phyloP scores from a whole-genome alignment of 805 yeast species.

The Saccharomycopsis fermentans region DNA sequence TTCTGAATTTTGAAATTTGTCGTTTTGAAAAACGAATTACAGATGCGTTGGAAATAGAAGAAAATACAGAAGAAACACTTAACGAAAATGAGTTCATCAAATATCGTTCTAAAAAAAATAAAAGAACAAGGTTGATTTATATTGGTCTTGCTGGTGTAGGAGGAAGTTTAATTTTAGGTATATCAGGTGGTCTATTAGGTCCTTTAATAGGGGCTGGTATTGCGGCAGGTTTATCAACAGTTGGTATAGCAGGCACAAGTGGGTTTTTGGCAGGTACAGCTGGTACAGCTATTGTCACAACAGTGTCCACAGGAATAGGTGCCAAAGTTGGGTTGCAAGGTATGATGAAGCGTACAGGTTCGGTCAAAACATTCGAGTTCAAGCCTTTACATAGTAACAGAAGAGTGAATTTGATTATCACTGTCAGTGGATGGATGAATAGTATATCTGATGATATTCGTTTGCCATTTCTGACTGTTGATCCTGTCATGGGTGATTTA shows the following conservation, averaged over 20 bases:
- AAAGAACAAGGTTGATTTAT: constrained; percentile 62
- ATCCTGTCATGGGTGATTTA: constrained; percentile 95
- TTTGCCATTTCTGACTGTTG: constrained; percentile 91
- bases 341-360: constrained; percentile 79
- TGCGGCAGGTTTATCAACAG: constrained; percentile 92
- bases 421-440: constrained; percentile 97
- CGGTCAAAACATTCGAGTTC: constrained; percentile 88
- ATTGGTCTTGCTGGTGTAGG: constrained; percentile 95
- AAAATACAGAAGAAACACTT: constrained; percentile 67
- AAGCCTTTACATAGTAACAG: constrained; percentile 86
- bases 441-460: constrained; percentile 93
- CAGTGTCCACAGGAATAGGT: constrained; percentile 85
- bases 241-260: constrained; percentile 89
- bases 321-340: constrained; percentile 81
- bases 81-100: constrained; percentile 62
- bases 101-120: constrained; percentile 55
- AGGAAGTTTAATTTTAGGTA: constrained; percentile 87
- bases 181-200: constrained; percentile 90
- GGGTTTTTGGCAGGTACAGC: constrained; percentile 94
- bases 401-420: constrained; percentile 74
- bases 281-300: constrained; percentile 88
- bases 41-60: constrained; percentile 83
- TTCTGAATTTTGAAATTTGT: constrained; percentile 56
- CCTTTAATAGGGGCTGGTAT: constrained; percentile 91
- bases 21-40: constrained; percentile 89